Conservation (phyloP, 306 rosid species). For the Casuarina glauca region DNA sequence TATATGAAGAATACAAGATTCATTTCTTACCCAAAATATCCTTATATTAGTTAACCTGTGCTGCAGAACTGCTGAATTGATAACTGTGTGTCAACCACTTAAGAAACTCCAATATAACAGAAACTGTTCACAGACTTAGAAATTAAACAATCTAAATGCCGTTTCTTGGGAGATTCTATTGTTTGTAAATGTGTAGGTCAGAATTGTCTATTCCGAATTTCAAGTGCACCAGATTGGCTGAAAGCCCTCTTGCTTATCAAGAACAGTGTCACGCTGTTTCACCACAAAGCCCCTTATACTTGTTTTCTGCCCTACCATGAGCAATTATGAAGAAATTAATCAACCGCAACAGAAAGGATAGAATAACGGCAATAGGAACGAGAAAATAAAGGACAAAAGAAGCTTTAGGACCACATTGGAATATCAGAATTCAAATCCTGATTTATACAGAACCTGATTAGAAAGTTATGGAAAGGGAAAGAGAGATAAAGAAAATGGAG, state of each 20-base stretch:
- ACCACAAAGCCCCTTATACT: slow-evolving; percentile 42
- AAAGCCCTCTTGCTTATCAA: slow-evolving; percentile 6
- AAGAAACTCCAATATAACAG: too few species aligned
- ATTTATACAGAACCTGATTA: background rate
- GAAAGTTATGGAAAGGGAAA: background rate
- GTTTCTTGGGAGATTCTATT: too few species aligned
- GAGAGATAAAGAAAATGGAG: too few species aligned
- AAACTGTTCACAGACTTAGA: too few species aligned
- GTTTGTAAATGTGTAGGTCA: too few species aligned
- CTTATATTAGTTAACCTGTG: too few species aligned
- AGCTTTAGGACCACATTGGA: background rate
- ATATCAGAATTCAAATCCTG: background rate
- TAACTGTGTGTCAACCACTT: too few species aligned
- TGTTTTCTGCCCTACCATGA: slow-evolving; percentile 69
- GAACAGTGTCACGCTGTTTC: slow-evolving; percentile 33
- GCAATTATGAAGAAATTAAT: slow-evolving; percentile 15
- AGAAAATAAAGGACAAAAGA: slow-evolving; percentile 12
- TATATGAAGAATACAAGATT: too few species aligned
- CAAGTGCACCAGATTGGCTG: background rate
- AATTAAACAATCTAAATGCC: too few species aligned
- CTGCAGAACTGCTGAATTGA: too few species aligned
- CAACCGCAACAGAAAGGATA: slow-evolving; percentile 23
- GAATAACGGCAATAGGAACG: background rate
- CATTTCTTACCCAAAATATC: too few species aligned
- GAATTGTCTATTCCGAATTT: background rate